Evolutionary conservation across 2,329 filamentous ascomycete species (phyloP).

Genomic region (Rhynchosporium secalis): DNA sequence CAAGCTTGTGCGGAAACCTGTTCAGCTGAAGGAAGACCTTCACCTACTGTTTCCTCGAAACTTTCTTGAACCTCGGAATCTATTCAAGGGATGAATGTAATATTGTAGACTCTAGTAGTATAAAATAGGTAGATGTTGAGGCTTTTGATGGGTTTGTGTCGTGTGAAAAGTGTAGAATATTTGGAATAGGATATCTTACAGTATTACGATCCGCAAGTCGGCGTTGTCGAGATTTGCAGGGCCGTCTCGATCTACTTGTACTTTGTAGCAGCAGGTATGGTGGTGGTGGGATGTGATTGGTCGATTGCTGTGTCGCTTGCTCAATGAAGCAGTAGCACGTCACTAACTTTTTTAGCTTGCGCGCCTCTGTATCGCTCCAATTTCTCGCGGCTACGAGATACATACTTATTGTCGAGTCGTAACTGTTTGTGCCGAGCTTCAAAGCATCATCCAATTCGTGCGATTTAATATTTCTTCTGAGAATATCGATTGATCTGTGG

Average conservation of each 20-base stretch:
- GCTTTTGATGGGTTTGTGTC: too few relatives aligned
- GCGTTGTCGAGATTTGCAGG: too few relatives aligned
- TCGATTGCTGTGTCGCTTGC: neutral
- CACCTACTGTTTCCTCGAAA: too few relatives aligned
- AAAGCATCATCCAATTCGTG: neutral
- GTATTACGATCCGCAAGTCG: neutral
- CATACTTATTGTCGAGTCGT: neutral
- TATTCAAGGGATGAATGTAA: too few relatives aligned
- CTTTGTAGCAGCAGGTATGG: neutral
- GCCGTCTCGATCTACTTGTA: too few relatives aligned
- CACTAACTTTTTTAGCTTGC: slow-evolving; percentile 7
- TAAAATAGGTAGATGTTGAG: too few relatives aligned
- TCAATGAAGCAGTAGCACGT: neutral
- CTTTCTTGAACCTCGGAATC: too few relatives aligned
- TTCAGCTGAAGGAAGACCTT: too few relatives aligned
- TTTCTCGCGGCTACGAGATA: neutral
- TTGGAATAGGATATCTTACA: too few relatives aligned
- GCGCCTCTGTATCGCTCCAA: slow-evolving; percentile 6
- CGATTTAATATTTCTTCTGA: neutral
- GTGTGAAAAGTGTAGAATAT: too few relatives aligned
- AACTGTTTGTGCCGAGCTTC: neutral
- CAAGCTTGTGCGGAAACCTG: too few relatives aligned
- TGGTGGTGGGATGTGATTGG: neutral
- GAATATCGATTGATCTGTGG: neutral
- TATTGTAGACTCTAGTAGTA: too few relatives aligned